A percentile compares a stretch with the other conserved stretches of the same genome.
Conservation (phyloP, 257 asterid species). For the Fraxinus anomala region DNA sequence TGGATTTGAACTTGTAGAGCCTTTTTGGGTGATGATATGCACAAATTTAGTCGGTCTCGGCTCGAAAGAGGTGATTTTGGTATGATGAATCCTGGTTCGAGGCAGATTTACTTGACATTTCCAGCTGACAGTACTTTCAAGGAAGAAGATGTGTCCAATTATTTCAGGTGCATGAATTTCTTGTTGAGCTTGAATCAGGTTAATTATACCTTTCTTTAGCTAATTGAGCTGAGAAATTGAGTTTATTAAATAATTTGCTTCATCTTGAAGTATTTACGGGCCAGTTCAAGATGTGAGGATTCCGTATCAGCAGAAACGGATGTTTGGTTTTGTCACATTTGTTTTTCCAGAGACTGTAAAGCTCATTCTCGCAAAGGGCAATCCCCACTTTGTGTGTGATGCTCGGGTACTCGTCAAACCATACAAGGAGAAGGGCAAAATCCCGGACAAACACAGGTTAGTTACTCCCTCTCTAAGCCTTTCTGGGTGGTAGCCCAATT, state of each 20-base stretch:
- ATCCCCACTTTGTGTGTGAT: slow-evolving; percentile 76
- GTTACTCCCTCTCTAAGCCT: background rate
- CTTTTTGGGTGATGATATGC: slow-evolving; percentile 49
- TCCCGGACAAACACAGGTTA: slow-evolving; percentile 65
- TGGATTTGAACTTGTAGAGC: slow-evolving; percentile 29
- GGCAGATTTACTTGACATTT: slow-evolving; percentile 74
- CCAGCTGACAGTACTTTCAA: slow-evolving; percentile 72
- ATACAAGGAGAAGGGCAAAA: slow-evolving; percentile 70
- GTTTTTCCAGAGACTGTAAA: slow-evolving; percentile 68
- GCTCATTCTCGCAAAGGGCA: slow-evolving; percentile 73
- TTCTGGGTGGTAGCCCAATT: background rate
- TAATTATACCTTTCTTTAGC: background rate
- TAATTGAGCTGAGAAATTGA: background rate
- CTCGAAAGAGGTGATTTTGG: slow-evolving; percentile 54
- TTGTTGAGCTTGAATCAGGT: background rate
- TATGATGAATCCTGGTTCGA: slow-evolving; percentile 53
- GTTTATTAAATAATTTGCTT: slow-evolving; percentile 4
- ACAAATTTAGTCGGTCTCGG: slow-evolving; percentile 39
- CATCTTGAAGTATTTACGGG: slow-evolving; percentile 51
- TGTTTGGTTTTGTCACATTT: slow-evolving; percentile 75
- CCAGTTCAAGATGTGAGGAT: slow-evolving; percentile 78
- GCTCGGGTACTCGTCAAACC: slow-evolving; percentile 75
- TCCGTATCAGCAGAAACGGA: slow-evolving; percentile 75
- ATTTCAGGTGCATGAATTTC: slow-evolving; percentile 50
- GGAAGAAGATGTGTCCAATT: slow-evolving; percentile 71